phyloP scores from a whole-genome alignment of 2,329 filamentous ascomycete species.

The Penicillium sp. region DNA sequence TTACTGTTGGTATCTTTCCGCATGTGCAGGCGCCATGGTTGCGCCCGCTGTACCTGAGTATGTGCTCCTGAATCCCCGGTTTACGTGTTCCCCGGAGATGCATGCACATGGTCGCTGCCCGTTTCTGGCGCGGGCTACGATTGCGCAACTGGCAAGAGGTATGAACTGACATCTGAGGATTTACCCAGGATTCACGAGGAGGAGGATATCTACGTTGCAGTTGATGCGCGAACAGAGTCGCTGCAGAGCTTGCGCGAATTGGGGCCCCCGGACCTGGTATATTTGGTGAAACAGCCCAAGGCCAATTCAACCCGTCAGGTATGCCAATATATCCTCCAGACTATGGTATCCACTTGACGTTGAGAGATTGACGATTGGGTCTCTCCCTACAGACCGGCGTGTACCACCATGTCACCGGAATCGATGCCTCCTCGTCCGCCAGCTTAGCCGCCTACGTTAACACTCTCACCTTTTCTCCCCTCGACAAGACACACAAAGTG shows the following conservation, averaged over 20 bases:
- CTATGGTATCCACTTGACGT: background rate
- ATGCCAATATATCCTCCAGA: constrained; percentile 3
- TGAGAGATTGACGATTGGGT: constrained; percentile 3
- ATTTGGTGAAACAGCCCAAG: constrained; percentile 74
- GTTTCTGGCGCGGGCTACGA: constrained; percentile 1
- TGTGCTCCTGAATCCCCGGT: constrained; percentile 33
- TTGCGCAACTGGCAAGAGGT: constrained; percentile 5
- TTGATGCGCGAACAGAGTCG: constrained; percentile 88
- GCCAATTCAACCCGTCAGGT: constrained; percentile 57
- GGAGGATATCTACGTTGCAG: constrained; percentile 74
- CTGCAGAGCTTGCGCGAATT: constrained; percentile 82
- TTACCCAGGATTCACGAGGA: constrained; percentile 79
- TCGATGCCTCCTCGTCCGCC: constrained; percentile 95
- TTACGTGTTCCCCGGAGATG: constrained; percentile 28
- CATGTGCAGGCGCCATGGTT: constrained; percentile 54
- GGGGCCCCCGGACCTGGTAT: constrained; percentile 90
- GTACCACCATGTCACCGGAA: constrained; percentile 95
- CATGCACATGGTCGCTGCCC: constrained; percentile 19
- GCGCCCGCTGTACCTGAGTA: constrained; percentile 73
- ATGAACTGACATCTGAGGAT: constrained; percentile 19
- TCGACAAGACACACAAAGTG: constrained; percentile 81
- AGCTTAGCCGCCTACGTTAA: constrained; percentile 98
- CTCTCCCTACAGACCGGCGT: constrained; percentile 64
- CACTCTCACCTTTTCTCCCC: constrained; percentile 85
- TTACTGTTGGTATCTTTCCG: constrained; percentile 13